Percentiles rank a stretch among this genome's conserved stretches.
Evolutionary conservation across 2,329 filamentous ascomycete species (phyloP).

Genomic region (Sphaerulina musiva): DNA sequence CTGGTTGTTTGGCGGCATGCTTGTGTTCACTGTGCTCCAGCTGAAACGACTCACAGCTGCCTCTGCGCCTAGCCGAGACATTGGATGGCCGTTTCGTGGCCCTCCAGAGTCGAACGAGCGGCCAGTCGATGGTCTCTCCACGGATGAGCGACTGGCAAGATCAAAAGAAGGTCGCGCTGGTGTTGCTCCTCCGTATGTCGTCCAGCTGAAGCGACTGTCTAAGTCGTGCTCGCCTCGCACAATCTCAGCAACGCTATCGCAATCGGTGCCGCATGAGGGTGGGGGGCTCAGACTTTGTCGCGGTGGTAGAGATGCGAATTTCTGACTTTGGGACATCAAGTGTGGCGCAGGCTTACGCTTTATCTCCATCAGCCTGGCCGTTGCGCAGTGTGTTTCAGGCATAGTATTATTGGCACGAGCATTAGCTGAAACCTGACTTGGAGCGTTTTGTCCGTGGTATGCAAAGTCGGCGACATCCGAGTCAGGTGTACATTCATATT

Average conservation of each 20-base stretch:
- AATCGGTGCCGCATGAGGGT: slow-evolving; percentile 13
- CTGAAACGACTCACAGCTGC: slow-evolving; percentile 34
- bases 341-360: slow-evolving; percentile 28
- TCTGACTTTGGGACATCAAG: slow-evolving; percentile 17
- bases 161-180: slow-evolving; percentile 15
- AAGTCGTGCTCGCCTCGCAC: slow-evolving; percentile 11
- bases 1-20: slow-evolving; percentile 33
- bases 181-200: slow-evolving; percentile 26
- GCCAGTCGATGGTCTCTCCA: slow-evolving; percentile 13
- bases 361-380: slow-evolving; percentile 14
- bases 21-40: slow-evolving; percentile 39
- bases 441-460: neutral
- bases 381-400: slow-evolving; percentile 9
- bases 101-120: slow-evolving; percentile 2
- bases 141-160: slow-evolving; percentile 15
- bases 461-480: slow-evolving; percentile 20
- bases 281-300: slow-evolving; percentile 13
- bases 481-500: slow-evolving; percentile 17
- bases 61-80: slow-evolving; percentile 5
- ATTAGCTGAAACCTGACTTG: slow-evolving; percentile 11
- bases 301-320: slow-evolving; percentile 19
- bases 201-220: slow-evolving; percentile 34
- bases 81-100: slow-evolving; percentile 2
- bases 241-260: slow-evolving; percentile 7
- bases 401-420: slow-evolving; percentile 1